phyloP scores from a whole-genome alignment of 1,284 basidiomycete genomes.

The Apiotrichum laibachii region DNA sequence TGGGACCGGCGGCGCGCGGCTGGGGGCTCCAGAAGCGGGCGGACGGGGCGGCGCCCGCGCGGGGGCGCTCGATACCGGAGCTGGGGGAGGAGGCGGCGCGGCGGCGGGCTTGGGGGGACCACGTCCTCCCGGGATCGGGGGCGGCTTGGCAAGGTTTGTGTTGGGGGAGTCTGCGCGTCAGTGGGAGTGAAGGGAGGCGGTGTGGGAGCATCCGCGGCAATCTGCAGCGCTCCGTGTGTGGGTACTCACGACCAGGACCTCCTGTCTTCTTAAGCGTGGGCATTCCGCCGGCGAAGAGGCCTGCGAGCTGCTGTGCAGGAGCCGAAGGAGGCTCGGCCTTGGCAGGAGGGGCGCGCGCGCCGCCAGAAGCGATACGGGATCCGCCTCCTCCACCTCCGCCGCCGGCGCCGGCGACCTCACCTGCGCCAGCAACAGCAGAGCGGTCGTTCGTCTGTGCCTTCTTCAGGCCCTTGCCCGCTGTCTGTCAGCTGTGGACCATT shows the following conservation, averaged over 20 bases:
- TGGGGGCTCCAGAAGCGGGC: not conserved
- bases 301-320: conserved; percentile 68
- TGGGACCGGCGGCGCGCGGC: conserved; percentile 5
- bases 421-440: conserved; percentile 66
- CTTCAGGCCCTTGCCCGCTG: conserved; percentile 70
- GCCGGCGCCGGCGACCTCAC: conserved; percentile 48
- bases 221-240: not conserved
- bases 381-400: conserved; percentile 55
- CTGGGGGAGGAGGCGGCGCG: conserved; percentile 36
- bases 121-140: conserved; percentile 25
- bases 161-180: conserved; percentile 19
- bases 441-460: conserved; percentile 78
- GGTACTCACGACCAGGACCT: conserved; percentile 53
- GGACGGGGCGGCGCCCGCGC: conserved; percentile 22
- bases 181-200: not conserved
- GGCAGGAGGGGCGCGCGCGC: conserved; percentile 18
- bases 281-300: conserved; percentile 83
- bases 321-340: conserved; percentile 28
- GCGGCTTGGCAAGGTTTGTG: conserved; percentile 24
- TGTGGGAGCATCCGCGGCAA: not conserved
- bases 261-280: conserved; percentile 80
- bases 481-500: not conserved
- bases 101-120: conserved; percentile 65
- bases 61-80: conserved; percentile 15
- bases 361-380: conserved; percentile 33